Evolutionary conservation across 768 basidiomycete species (phyloP), one percentile per base, ranked within the genome.

Genomic region (Sutorius australiensis): DNA sequence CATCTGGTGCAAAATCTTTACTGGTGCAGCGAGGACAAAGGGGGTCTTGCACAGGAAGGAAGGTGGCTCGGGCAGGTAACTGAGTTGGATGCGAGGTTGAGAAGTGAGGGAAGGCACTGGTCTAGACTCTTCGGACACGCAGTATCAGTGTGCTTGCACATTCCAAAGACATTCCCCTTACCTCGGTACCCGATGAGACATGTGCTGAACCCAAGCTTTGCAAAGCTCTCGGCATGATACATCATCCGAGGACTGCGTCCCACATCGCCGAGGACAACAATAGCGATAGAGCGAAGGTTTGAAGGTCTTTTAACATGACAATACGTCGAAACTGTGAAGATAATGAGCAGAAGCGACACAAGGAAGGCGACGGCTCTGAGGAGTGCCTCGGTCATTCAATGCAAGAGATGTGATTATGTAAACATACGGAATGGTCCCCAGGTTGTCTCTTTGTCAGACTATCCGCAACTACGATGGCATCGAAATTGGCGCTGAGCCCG

Each of bases 161-260:
- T 16, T 8, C 10, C 3, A 9, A 34, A 11, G 16, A 21, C 17
- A n/a, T 37, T n/a, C 9, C 33, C 36, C 80, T 59, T 58, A 92
- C 95, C 93, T 71, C 76, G 73, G 67, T 97, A 97, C 14, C 92
- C 95, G 50, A 98, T 80, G 16, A 99, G 64, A 60, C 83, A 81
- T 2, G 92, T 92, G 53, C 80, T 72, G 68, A 91, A 97, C 6
- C 78, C 82, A 48, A 84, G 79, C 51, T 85, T 80, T 36, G 91
- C 87, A 65, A 99, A 90, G 65, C 90, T 94, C 67, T 95, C 84
- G 0, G 95, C 88, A 62, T 99, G 97, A 68, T 98, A 98, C 92
- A 98, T 95, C 92, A 98, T 98, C 49, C 97, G 79, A 11, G 97
- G 97, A 66, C 90, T 93, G 52, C 97, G 80, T 2, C 95, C 97